Conservation (phyloP, 176 grass and related monocot genomes). For the Ensete glaucum region DNA sequence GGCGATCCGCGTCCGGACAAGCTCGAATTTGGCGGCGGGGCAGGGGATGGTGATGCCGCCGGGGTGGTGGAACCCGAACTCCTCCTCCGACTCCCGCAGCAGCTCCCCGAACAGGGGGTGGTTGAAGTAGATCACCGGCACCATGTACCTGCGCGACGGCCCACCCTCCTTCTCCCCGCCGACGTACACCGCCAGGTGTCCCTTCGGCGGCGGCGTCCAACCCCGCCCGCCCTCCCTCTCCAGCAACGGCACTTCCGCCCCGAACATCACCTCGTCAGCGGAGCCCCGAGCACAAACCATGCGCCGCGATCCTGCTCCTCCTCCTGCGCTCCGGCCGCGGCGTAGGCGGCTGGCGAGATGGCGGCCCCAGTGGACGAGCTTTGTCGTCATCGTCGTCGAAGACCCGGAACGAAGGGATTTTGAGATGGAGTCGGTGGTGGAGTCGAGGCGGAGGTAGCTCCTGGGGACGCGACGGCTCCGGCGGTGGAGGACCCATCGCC, state of each 20-base stretch:
- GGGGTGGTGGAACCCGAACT: constrained; percentile 86
- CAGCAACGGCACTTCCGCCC: neutral
- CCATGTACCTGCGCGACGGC: constrained; percentile 46
- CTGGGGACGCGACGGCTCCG: constrained; percentile 2
- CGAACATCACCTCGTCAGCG: neutral
- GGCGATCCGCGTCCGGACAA: constrained; percentile 35
- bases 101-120: constrained; percentile 85
- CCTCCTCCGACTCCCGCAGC: constrained; percentile 78
- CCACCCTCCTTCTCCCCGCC: constrained; percentile 28
- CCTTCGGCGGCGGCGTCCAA: constrained; percentile 44
- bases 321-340: constrained; percentile 10
- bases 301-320: neutral
- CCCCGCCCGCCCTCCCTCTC: neutral
- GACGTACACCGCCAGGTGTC: constrained; percentile 88
- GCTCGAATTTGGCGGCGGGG: constrained; percentile 64
- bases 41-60: constrained; percentile 96
- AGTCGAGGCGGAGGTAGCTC: constrained; percentile 24
- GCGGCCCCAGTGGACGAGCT: constrained; percentile 45
- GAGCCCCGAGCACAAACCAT: neutral
- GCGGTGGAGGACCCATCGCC: constrained; percentile 32
- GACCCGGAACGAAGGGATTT: neutral
- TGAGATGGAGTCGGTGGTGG: neutral
- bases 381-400: constrained; percentile 19
- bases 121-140: constrained; percentile 92
- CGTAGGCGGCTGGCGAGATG: constrained; percentile 34